Evolutionary conservation across 2,329 filamentous ascomycete genomes (phyloP).

Genomic region (Trichoderma brevicompactum): DNA sequence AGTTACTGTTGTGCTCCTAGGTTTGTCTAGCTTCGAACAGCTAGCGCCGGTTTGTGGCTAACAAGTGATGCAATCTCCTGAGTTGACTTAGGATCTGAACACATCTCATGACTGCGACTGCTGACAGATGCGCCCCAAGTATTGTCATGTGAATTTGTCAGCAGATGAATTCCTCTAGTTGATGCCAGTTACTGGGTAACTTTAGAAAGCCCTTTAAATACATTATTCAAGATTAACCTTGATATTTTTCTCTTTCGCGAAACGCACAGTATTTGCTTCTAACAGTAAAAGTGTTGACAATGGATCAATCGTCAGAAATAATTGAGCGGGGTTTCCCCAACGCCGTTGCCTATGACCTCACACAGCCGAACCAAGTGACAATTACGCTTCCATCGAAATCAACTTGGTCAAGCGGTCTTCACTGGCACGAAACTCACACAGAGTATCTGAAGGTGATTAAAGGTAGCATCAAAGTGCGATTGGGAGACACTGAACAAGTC

Average conservation of each 20-base stretch:
- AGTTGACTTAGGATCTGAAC: not conserved
- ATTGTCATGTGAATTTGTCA: constrained; percentile 23
- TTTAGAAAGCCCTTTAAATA: not conserved
- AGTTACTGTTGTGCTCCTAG: not conserved
- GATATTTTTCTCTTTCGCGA: not conserved
- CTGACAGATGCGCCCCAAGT: constrained; percentile 11
- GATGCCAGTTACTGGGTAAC: not conserved
- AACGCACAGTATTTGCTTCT: not conserved
- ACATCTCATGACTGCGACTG: constrained; percentile 12
- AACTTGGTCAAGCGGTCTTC: constrained; percentile 53
- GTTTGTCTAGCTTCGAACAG: constrained; percentile 1
- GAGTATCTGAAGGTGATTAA: constrained; percentile 51
- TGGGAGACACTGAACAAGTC: constrained; percentile 31
- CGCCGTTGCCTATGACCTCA: constrained; percentile 43
- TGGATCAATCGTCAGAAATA: constrained; percentile 17
- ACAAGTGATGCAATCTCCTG: constrained; percentile 2
- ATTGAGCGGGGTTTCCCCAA: constrained; percentile 33
- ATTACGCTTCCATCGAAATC: constrained; percentile 50
- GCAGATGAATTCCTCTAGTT: not conserved
- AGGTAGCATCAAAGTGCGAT: constrained; percentile 41
- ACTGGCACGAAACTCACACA: constrained; percentile 54
- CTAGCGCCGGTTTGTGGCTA: constrained; percentile 1
- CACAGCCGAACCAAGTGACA: constrained; percentile 43
- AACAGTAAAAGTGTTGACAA: not conserved
- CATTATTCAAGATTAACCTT: not conserved